Conservation (phyloP, 2,329 filamentous ascomycete genomes). For the Diaporthe nobilis region DNA sequence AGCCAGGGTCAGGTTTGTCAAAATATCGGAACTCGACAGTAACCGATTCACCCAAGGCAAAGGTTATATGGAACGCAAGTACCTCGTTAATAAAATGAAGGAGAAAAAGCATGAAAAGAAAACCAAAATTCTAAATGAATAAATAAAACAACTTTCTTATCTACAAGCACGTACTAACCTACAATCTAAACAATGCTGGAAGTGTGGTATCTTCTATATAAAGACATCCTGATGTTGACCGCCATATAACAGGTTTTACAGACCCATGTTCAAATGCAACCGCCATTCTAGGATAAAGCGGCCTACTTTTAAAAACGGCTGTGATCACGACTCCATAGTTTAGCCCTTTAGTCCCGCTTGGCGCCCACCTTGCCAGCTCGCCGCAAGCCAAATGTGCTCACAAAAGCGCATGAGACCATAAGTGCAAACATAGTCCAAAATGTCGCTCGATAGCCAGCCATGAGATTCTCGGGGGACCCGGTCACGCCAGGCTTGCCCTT, state of each 20-base stretch:
- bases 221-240: no score
- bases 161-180: neutral
- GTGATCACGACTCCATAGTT: neutral
- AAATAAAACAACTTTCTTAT: no score
- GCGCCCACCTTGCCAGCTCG: slow-evolving; percentile 31
- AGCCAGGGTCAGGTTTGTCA: neutral
- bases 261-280: neutral
- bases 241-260: no score
- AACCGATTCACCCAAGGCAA: neutral
- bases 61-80: neutral
- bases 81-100: neutral
- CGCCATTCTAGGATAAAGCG: neutral
- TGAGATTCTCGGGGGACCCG: slow-evolving; percentile 21
- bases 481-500: neutral
- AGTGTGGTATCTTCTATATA: no score
- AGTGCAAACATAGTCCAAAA: slow-evolving; percentile 41
- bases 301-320: neutral
- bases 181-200: neutral
- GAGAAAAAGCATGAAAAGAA: no score
- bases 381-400: slow-evolving; percentile 26
- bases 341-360: slow-evolving; percentile 33
- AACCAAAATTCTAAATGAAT: no score
- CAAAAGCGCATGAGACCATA: slow-evolving; percentile 18
- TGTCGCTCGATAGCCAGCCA: slow-evolving; percentile 28
- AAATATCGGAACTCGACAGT: neutral